Conservation (phyloP, 2,329 filamentous ascomycete species). For the Colletotrichum eleusines region DNA sequence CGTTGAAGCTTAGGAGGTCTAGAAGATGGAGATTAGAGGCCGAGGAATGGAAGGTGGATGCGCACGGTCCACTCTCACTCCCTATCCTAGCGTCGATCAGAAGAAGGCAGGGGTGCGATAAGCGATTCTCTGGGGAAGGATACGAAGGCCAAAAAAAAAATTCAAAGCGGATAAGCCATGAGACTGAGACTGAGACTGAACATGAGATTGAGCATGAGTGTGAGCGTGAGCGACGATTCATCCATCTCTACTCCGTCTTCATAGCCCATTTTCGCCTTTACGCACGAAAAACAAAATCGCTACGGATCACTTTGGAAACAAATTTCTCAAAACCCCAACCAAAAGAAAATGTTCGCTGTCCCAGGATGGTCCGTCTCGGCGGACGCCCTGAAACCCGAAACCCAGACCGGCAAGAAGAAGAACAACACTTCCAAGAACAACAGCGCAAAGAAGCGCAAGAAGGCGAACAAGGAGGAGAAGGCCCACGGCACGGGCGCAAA, state of each 20-base stretch:
- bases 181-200: constrained; percentile 17
- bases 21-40: background rate
- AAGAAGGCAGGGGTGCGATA: constrained; percentile 36
- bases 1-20: background rate
- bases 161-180: constrained; percentile 34
- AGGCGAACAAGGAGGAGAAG: constrained; percentile 48
- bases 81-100: constrained; percentile 40
- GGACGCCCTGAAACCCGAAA: constrained; percentile 78
- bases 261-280: background rate
- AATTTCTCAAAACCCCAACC: too few relatives aligned
- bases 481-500: constrained; percentile 72
- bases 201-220: constrained; percentile 18
- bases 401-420: constrained; percentile 45
- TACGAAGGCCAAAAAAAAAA: constrained; percentile 34
- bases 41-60: background rate
- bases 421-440: constrained; percentile 62
- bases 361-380: constrained; percentile 90
- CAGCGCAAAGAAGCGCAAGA: constrained; percentile 62
- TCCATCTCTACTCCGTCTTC: constrained; percentile 9
- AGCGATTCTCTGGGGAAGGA: constrained; percentile 24
- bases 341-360: constrained; percentile 94
- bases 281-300: background rate
- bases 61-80: constrained; percentile 31
- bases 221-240: constrained; percentile 4
- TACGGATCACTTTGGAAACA: background rate